These are phyloP conservation scores for Coniochaeta hoffmannii DNA, from an alignment of 2,329 filamentous ascomycete genomes.

Conservation along the genomic window DNA sequence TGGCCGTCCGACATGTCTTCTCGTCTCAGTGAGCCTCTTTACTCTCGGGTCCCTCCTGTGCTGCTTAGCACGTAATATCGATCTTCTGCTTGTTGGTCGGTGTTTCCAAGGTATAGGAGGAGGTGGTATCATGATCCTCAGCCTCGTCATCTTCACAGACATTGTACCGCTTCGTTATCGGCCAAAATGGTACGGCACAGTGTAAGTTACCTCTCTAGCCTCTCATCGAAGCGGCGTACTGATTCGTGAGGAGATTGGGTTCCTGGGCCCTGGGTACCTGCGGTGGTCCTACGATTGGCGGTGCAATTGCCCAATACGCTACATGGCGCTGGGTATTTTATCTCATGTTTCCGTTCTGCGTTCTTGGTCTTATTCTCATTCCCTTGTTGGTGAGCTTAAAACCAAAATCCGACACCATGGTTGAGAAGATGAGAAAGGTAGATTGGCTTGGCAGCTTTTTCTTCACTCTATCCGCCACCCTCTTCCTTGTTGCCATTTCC, in stretches of 20 bases:
- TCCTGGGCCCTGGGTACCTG: constrained; percentile 32
- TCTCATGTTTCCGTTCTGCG: constrained; percentile 36
- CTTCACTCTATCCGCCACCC: constrained; percentile 33
- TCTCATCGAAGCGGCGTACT: no score
- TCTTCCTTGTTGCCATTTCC: constrained; percentile 38
- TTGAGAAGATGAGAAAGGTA: constrained; percentile 27
- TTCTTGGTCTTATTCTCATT: constrained; percentile 28
- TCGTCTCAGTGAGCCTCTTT: constrained; percentile 35
- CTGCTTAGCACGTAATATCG: constrained; percentile 22
- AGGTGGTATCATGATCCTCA: constrained; percentile 31
- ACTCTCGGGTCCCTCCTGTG: constrained; percentile 32
- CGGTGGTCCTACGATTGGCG: constrained; percentile 31
- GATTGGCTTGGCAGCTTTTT: constrained; percentile 38
- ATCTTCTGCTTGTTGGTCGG: constrained; percentile 27
- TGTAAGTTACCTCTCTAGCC: no score
- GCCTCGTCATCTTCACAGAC: constrained; percentile 32
- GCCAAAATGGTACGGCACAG: constrained; percentile 31
- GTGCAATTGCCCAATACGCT: constrained; percentile 23
- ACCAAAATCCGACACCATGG: constrained; percentile 20
- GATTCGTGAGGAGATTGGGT: no score
- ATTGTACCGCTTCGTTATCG: constrained; percentile 32
- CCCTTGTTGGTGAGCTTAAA: constrained; percentile 33
- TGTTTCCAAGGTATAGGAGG: constrained; percentile 32
- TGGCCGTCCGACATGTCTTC: constrained; percentile 35
- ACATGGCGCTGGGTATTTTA: constrained; percentile 43